These are phyloP conservation scores for Oryza rufipogon DNA, from an alignment of 176 grass and related monocot genomes.

Conservation along the genomic window DNA sequence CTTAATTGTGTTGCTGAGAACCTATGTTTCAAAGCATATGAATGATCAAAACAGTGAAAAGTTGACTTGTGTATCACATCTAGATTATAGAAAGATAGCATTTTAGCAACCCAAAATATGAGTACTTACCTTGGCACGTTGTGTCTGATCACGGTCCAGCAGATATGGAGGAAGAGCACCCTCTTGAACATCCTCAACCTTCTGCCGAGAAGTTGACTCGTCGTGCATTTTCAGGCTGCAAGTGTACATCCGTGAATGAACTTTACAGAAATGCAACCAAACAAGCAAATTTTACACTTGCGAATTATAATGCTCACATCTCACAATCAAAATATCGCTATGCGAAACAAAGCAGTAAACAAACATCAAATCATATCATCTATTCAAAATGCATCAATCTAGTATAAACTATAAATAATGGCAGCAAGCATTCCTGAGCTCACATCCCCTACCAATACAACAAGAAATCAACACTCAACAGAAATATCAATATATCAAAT, in stretches of 20 bases:
- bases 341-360: background rate
- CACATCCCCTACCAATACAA: background rate
- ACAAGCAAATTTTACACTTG: background rate
- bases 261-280: background rate
- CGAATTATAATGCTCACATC: background rate
- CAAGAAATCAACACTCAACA: too few relatives aligned
- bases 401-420: background rate
- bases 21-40: conserved; percentile 43
- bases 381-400: background rate
- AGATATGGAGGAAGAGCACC: conserved; percentile 81
- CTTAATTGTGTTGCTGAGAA: conserved; percentile 93
- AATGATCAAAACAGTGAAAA: background rate
- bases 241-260: background rate
- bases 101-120: background rate
- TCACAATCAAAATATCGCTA: background rate
- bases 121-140: conserved; percentile 68
- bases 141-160: conserved; percentile 81
- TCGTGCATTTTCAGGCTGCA: conserved; percentile 89
- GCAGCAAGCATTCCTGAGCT: background rate
- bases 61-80: background rate
- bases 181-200: conserved; percentile 77
- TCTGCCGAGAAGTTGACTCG: conserved; percentile 75
- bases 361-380: background rate
- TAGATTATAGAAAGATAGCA: background rate
- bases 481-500: background rate